phyloP scores from a whole-genome alignment of 2,329 filamentous ascomycete genomes.

The Ceratocystis colombiana region DNA sequence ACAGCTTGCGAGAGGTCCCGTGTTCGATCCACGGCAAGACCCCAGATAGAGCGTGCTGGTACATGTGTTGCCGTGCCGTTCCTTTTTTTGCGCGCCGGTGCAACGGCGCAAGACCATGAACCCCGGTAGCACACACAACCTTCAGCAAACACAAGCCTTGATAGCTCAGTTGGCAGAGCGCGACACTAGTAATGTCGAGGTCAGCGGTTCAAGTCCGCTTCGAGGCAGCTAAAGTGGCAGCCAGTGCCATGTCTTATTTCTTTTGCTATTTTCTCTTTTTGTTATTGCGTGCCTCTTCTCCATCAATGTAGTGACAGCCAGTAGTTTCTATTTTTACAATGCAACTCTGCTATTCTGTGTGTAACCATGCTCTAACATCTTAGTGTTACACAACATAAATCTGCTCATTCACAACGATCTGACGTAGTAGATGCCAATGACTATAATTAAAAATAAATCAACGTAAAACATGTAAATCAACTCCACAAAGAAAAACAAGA shows the following conservation, averaged over 20 bases:
- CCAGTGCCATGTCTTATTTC: background rate
- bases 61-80: too few relatives aligned
- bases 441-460: background rate
- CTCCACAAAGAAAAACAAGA: background rate
- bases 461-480: conserved; percentile 4
- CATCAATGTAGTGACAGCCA: too few relatives aligned
- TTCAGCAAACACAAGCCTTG: background rate
- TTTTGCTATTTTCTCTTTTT: background rate
- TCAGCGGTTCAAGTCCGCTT: conserved; percentile 20
- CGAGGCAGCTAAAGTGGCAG: background rate
- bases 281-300: too few relatives aligned
- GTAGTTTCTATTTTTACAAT: background rate
- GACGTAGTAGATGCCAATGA: background rate
- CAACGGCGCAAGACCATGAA: too few relatives aligned
- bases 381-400: background rate
- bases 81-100: too few relatives aligned
- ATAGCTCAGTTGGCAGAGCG: conserved; percentile 3
- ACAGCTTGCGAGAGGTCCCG: too few relatives aligned
- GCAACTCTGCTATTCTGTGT: background rate
- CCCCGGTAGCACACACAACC: too few relatives aligned
- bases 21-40: too few relatives aligned
- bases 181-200: conserved; percentile 10
- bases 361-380: background rate
- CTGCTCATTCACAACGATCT: too few relatives aligned
- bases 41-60: too few relatives aligned